Base-by-base conservation (phyloP, 2,329 filamentous ascomycete species). In the Zarea fungicola region DNA sequence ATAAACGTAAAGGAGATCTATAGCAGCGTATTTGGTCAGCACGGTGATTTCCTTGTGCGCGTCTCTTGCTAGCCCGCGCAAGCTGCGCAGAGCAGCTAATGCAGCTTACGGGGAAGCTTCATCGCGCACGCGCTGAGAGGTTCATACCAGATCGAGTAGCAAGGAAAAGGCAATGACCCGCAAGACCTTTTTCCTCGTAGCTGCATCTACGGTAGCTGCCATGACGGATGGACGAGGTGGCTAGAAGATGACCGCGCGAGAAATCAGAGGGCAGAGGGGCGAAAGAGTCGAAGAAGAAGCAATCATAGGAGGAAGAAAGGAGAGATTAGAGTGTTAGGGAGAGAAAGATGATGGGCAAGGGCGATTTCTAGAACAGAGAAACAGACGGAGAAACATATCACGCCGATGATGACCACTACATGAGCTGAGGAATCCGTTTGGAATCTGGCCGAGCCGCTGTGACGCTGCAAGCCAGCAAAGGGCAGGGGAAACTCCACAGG, bases 1-100 rank as follows among this genome's bases (percentile, higher is more conserved):
- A 97, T 97, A 65, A 99, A 96, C 25, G 93, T 99, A 67, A 99
- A 99, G 49, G 92, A 96, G 61, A 97, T 89, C 92, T 96, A n/a
- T n/a, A n/a, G n/a, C n/a, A n/a, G n/a, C n/a, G n/a, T n/a, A n/a
- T n/a, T n/a, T n/a, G n/a, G n/a, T n/a, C n/a, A n/a, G n/a, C n/a
- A n/a, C n/a, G n/a, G n/a, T n/a, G n/a, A n/a, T n/a, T n/a, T n/a
- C n/a, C n/a, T n/a, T n/a, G n/a, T n/a, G n/a, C n/a, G n/a, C n/a
- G n/a, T n/a, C n/a, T n/a, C n/a, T n/a, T n/a, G n/a, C n/a, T n/a
- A n/a, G 23, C 9, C 10, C 11, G 42, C 13, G 31, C 21, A 10
- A 16, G 2, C 19, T 32, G 9, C 6, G 9, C 21, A 19, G 31
- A 16, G 21, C n/a, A n/a, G n/a, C 14, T 11, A 6, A 19, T 11